Base-by-base conservation (phyloP, 2,329 filamentous ascomycete genomes). In the Fusarium sp. region DNA sequence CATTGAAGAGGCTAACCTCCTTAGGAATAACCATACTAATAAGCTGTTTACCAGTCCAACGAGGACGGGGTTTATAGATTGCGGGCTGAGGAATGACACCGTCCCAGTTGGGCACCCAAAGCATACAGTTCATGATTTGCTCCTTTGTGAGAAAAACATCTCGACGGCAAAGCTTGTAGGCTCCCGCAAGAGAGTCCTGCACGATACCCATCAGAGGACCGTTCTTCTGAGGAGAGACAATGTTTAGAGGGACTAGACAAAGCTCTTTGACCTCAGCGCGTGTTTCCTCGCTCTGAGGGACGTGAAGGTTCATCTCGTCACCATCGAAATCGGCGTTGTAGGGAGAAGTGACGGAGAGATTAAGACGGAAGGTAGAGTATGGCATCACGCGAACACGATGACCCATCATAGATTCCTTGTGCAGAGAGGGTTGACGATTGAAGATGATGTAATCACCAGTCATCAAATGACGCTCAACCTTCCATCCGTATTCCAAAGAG, bases 341-440 rank as follows among this genome's bases (percentile, higher is more conserved):
- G 0, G 96, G 96, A 32, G 95, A 97, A 1, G 97, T 99, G 78
- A 99, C 96, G 1, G 96, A 99, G 75, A 99, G 83, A 78, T 99
- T 99, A 49, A 99, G 88, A 71, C 96, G 92, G 86, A 99, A 99
- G 3, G 96, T 99, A 9, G 96, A 99, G 82, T 97, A 99, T 6
- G 96, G 96, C 95, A 99, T 98, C 67, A 99, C 96, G 67, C 92
- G 92, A 70, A 99, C 96, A 76, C 94, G 91, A 83, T 99, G 96
- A 82, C 94, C 96, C 97, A 99, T 99, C 96, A 99, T 99, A 67
- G 96, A 99, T 80, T 99, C 96, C 83, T 99, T 99, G 87, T 99
- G 96, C 78, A 99, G 87, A 38, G 96, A 99, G 2, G 96, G 96
- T 80, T 99, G 96, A 87, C 96, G 96, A 82, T 99, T 99, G 90